Conservation (phyloP, 2,329 filamentous ascomycete species). For the Colletotrichum echinochloae region DNA sequence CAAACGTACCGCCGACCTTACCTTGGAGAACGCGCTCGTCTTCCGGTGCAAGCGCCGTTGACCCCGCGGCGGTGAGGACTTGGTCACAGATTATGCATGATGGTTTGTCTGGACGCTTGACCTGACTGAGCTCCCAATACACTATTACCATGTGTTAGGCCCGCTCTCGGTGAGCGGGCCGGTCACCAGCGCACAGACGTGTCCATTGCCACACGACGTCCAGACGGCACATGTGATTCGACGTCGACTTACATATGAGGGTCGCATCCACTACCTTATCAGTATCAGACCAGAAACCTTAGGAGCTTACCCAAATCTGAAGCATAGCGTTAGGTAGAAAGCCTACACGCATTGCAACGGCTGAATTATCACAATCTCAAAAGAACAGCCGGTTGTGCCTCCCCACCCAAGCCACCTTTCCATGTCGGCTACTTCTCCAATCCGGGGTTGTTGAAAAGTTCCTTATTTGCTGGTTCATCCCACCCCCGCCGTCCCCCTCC, state of each 20-base stretch:
- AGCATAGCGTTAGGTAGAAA: not conserved
- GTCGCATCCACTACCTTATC: conserved; percentile 20
- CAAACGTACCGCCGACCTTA: conserved; percentile 20
- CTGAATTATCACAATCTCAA: not conserved
- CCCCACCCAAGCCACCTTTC: not conserved
- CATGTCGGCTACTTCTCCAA: conserved; percentile 10
- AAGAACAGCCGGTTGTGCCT: not conserved
- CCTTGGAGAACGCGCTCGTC: conserved; percentile 3
- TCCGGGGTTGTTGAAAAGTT: conserved; percentile 18
- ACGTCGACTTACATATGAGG: conserved; percentile 24
- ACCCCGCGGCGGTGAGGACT: conserved; percentile 1
- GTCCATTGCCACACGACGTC: conserved; percentile 6
- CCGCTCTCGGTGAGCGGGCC: conserved; percentile 25
- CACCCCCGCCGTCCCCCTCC: not conserved
- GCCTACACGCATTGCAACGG: not conserved
- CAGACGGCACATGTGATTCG: conserved; percentile 13
- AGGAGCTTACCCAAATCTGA: not conserved
- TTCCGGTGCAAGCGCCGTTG: conserved; percentile 9
- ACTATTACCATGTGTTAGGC: conserved; percentile 31
- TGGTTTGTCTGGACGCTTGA: conserved; percentile 11
- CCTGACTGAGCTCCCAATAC: conserved; percentile 26
- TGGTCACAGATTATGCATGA: conserved; percentile 5
- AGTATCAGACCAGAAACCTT: conserved; percentile 3
- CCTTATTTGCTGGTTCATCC: conserved; percentile 34
- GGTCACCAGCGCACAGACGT: conserved; percentile 33